These are phyloP conservation scores for Cephalotrichum gorgonifer DNA, from an alignment of 2,329 filamentous ascomycete genomes.

Conservation along the genomic window DNA sequence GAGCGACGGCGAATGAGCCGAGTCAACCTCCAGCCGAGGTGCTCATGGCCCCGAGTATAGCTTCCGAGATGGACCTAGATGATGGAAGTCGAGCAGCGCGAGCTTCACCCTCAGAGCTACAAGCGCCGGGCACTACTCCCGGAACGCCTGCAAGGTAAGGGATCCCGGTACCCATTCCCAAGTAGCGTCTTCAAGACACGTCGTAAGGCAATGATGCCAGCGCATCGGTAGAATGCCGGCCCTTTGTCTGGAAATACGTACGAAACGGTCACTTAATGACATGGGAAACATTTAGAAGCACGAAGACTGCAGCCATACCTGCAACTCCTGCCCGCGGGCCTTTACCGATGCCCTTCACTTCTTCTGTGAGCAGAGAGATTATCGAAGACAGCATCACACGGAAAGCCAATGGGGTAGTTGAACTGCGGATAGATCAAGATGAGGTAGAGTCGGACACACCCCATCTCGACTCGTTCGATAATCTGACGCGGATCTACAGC, in stretches of 20 bases:
- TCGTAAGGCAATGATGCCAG: not conserved
- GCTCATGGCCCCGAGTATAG: not conserved
- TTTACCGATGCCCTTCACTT: not conserved
- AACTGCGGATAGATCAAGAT: not conserved
- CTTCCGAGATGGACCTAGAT: not conserved
- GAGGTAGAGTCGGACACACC: not conserved
- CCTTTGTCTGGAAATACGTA: not conserved
- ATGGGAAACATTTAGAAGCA: not conserved
- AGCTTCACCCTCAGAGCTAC: not conserved
- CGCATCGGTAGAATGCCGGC: not conserved
- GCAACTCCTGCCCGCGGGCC: not conserved
- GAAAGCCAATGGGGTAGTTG: not conserved
- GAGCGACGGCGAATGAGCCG: not conserved
- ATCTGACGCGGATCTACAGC: not conserved
- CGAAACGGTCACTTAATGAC: not conserved
- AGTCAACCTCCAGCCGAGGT: not conserved
- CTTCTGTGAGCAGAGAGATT: not conserved
- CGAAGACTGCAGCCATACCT: not conserved
- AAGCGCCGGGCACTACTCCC: not conserved
- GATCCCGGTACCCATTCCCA: not conserved
- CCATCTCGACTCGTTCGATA: not conserved
- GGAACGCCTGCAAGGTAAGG: not conserved
- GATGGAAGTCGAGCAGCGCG: not conserved
- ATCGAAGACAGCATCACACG: not conserved
- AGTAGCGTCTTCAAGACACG: not conserved